Percentiles rank a stretch among this genome's conserved stretches.
phyloP scores from a whole-genome alignment of 2,329 filamentous ascomycete genomes.

The Pseudogymnoascus destructans region DNA sequence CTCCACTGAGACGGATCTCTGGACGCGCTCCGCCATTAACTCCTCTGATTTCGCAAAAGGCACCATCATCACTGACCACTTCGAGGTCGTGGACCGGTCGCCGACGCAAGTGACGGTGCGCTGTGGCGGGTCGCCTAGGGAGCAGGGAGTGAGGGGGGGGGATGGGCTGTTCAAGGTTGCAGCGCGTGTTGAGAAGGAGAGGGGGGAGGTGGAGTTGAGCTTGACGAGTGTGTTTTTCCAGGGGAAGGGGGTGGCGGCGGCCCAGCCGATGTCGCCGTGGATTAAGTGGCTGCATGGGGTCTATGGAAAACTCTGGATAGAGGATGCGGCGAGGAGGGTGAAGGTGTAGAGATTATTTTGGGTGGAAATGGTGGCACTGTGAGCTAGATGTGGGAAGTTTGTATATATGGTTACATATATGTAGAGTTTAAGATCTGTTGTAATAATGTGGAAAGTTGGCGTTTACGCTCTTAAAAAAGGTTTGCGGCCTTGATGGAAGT shows the following conservation, averaged over 20 bases:
- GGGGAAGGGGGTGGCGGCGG: slow-evolving; percentile 33
- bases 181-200: slow-evolving; percentile 45
- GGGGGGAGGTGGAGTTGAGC: slow-evolving; percentile 48
- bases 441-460: neutral
- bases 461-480: neutral
- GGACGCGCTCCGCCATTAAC: slow-evolving; percentile 42
- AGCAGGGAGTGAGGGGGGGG: slow-evolving; percentile 39
- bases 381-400: neutral
- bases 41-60: slow-evolving; percentile 47
- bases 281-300: slow-evolving; percentile 39
- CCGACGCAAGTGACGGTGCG: slow-evolving; percentile 47
- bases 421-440: neutral
- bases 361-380: neutral
- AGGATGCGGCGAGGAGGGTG: slow-evolving; percentile 34
- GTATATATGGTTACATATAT: neutral
- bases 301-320: slow-evolving; percentile 44
- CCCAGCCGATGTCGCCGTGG: slow-evolving; percentile 32
- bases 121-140: slow-evolving; percentile 51
- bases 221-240: slow-evolving; percentile 52
- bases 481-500: neutral
- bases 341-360: slow-evolving; percentile 1
- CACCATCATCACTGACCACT: slow-evolving; percentile 56
- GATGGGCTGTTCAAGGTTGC: slow-evolving; percentile 57
- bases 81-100: slow-evolving; percentile 55
- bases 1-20: slow-evolving; percentile 46